A percentile compares a stretch with the other conserved stretches of the same genome.
Conservation (phyloP, 768 basidiomycete species). For the Melanogaster broomeanus region DNA sequence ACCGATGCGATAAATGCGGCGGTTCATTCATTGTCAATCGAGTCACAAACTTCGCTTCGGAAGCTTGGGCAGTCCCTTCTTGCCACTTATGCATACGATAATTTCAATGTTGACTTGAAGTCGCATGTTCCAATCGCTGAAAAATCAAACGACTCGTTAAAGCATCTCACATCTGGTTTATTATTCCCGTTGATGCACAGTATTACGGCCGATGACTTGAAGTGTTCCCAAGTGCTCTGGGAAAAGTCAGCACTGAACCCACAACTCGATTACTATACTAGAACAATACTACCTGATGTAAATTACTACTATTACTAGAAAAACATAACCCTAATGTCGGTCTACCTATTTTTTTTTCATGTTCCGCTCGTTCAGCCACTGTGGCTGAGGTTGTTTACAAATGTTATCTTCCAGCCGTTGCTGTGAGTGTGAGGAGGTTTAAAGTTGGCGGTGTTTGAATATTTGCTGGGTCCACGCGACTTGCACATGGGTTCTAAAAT, state of each 20-base stretch:
- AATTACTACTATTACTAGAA: too few species aligned
- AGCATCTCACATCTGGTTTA: slow-evolving; percentile 25
- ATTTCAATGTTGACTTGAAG: slow-evolving; percentile 42
- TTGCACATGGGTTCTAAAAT: too few species aligned
- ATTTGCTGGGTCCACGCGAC: too few species aligned
- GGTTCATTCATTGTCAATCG: slow-evolving; percentile 27
- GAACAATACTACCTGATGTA: too few species aligned
- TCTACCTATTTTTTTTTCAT: too few species aligned
- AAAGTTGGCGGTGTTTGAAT: too few species aligned
- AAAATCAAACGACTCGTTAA: slow-evolving; percentile 17
- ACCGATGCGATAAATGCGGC: slow-evolving; percentile 24
- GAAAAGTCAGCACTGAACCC: slow-evolving; percentile 25
- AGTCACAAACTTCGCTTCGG: slow-evolving; percentile 16
- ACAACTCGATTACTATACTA: too few species aligned
- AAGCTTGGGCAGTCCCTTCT: slow-evolving; percentile 26
- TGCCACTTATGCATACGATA: slow-evolving; percentile 40
- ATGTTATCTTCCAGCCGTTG: too few species aligned
- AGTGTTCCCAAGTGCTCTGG: slow-evolving; percentile 36
- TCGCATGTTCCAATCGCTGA: slow-evolving; percentile 33
- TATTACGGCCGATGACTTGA: slow-evolving; percentile 25
- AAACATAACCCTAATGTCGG: too few species aligned
- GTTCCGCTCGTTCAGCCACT: too few species aligned
- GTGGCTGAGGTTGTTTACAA: too few species aligned
- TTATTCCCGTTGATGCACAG: slow-evolving; percentile 23
- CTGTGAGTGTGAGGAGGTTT: too few species aligned